Percentiles rank a stretch among this genome's conserved stretches.
phyloP scores from a whole-genome alignment of 2,329 filamentous ascomycete species.

The Xylaria sp. region DNA sequence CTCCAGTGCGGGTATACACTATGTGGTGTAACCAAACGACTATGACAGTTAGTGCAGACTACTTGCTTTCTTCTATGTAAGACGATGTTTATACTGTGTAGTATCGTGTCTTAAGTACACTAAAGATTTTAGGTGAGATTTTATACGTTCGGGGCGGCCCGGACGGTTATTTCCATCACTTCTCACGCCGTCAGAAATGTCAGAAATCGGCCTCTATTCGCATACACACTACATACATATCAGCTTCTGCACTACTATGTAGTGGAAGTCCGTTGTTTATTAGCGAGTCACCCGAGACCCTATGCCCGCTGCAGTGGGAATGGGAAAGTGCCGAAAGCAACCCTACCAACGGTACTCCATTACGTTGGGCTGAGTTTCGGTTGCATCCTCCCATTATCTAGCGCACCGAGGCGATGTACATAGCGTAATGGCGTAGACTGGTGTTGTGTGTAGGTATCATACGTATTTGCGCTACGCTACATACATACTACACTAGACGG shows the following conservation, averaged over 20 bases:
- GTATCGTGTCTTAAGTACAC: neutral
- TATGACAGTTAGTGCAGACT: neutral
- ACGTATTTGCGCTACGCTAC: neutral
- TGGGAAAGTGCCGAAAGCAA: conserved; percentile 4
- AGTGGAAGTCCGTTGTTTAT: no score
- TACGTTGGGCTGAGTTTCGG: conserved; percentile 18
- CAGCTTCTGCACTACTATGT: neutral
- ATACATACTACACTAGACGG: neutral
- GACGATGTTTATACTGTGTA: neutral
- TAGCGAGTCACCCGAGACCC: neutral
- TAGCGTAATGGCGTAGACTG: no score
- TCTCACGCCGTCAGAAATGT: neutral
- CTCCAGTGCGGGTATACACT: no score
- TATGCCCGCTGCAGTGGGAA: neutral
- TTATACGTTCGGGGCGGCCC: conserved; percentile 31
- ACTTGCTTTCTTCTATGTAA: neutral
- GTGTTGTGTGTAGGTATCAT: no score
- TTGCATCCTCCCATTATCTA: conserved; percentile 29
- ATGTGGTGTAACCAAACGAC: no score
- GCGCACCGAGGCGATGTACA: neutral
- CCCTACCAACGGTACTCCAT: conserved; percentile 13
- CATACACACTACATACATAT: neutral
- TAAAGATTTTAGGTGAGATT: conserved; percentile 16
- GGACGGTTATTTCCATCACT: conserved; percentile 9
- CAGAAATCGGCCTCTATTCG: neutral